A percentile compares a stretch with the other conserved stretches of the same genome.
These are phyloP conservation scores for Dryadomyces sulphureus DNA, from an alignment of 2,329 filamentous ascomycete species.

Conservation along the genomic window DNA sequence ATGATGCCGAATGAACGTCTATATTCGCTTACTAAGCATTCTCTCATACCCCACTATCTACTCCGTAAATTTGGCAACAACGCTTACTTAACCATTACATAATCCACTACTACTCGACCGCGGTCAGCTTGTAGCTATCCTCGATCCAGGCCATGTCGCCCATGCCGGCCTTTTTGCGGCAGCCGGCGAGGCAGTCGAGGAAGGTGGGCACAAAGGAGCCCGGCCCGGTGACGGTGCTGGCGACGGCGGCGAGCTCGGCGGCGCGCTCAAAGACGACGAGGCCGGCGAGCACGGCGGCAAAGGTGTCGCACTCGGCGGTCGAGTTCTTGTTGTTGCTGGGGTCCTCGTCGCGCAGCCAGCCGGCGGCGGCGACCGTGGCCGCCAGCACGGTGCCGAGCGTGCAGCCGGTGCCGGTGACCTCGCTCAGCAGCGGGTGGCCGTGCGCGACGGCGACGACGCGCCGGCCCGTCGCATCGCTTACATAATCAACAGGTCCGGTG, in stretches of 20 bases:
- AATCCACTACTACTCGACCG: too few relatives aligned
- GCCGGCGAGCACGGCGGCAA: conserved; percentile 60
- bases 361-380: conserved; percentile 52
- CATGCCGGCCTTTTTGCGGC: conserved; percentile 7
- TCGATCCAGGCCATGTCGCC: conserved; percentile 10
- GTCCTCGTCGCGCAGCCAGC: conserved; percentile 14
- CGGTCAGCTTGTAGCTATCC: background rate
- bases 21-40: background rate
- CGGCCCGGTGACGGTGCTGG: conserved; percentile 55
- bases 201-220: conserved; percentile 80
- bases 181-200: conserved; percentile 52
- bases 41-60: too few relatives aligned
- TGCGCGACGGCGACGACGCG: conserved; percentile 57
- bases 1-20: background rate
- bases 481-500: conserved; percentile 64
- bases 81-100: too few relatives aligned
- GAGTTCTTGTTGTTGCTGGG: background rate
- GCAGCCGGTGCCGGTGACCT: conserved; percentile 71
- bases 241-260: conserved; percentile 53
- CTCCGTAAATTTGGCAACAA: too few relatives aligned
- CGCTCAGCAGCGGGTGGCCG: conserved; percentile 56
- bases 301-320: conserved; percentile 30
- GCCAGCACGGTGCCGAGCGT: conserved; percentile 71
- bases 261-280: conserved; percentile 63
- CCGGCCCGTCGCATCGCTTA: conserved; percentile 50